These are phyloP conservation scores for Plectosphaerella plurivora DNA, from an alignment of 2,329 filamentous ascomycete genomes.

Conservation along the genomic window DNA sequence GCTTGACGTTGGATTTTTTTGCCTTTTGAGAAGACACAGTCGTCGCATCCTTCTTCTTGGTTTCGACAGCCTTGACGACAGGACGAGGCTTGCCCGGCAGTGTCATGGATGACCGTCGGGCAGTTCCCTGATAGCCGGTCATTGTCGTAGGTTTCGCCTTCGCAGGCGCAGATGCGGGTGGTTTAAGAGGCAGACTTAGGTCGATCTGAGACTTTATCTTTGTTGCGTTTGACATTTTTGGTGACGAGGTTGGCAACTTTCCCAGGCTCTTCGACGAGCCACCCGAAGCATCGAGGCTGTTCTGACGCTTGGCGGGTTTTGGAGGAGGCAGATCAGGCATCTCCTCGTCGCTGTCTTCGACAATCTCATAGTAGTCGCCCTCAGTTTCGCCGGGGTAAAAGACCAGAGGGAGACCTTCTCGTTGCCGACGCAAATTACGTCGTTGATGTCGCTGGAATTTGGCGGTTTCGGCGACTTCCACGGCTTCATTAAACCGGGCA, in stretches of 20 bases:
- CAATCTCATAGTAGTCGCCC: conserved; percentile 9
- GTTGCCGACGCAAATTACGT: conserved; percentile 8
- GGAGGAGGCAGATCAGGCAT: conserved; percentile 10
- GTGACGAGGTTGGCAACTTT: too few species aligned
- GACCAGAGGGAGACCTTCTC: conserved; percentile 4
- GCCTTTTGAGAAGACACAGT: neutral
- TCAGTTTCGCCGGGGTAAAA: conserved; percentile 8
- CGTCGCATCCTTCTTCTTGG: too few species aligned
- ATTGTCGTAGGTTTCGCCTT: neutral
- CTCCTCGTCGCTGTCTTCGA: conserved; percentile 5
- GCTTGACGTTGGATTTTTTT: neutral
- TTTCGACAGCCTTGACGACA: too few species aligned
- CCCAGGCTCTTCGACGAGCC: too few species aligned
- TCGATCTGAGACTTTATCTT: too few species aligned
- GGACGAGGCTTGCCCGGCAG: too few species aligned
- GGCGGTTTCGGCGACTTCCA: conserved; percentile 8
- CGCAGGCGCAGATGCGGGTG: too few species aligned
- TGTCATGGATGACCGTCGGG: conserved; percentile 16
- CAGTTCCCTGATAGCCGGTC: conserved; percentile 28
- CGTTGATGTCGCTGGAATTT: conserved; percentile 3
- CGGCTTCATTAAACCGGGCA: conserved; percentile 17
- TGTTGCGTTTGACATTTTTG: too few species aligned
- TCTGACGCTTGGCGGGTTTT: neutral
- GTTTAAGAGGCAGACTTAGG: too few species aligned
- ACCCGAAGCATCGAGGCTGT: too few species aligned